A percentile compares a stretch with the other conserved stretches of the same genome.
Conservation (phyloP, 202 grass and related monocot species). For the Setaria viridis region DNA sequence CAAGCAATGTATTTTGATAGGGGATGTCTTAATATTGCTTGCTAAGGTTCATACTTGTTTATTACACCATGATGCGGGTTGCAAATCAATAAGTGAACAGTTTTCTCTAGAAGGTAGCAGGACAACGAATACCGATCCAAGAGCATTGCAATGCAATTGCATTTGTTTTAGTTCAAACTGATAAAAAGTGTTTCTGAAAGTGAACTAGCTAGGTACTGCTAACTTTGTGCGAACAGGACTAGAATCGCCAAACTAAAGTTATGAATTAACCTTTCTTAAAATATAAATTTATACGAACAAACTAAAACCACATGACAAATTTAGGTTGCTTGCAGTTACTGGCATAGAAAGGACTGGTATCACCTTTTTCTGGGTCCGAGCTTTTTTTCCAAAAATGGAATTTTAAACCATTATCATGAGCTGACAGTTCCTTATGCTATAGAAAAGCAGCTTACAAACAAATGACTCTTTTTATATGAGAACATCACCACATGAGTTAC, state of each 20-base stretch:
- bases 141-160: not conserved
- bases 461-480: not conserved
- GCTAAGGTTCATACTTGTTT: not conserved
- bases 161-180: not conserved
- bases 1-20: not conserved
- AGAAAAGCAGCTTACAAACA: not conserved
- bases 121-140: not conserved
- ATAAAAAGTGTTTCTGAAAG: not conserved
- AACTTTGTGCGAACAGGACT: not conserved
- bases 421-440: not conserved
- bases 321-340: not conserved
- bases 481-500: conserved; percentile 1
- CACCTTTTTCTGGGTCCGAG: not conserved
- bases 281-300: not conserved
- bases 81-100: not conserved
- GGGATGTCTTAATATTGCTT: not conserved
- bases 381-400: not conserved
- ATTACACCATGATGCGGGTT: conserved; percentile 22
- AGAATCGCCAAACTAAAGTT: not conserved
- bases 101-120: not conserved
- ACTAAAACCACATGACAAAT: not conserved
- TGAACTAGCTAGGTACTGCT: not conserved
- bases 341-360: not conserved
- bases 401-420: conserved; percentile 1
- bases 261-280: not conserved